These are phyloP conservation scores for Fusarium coffeatum DNA, from an alignment of 2,329 filamentous ascomycete species.

Conservation along the genomic window DNA sequence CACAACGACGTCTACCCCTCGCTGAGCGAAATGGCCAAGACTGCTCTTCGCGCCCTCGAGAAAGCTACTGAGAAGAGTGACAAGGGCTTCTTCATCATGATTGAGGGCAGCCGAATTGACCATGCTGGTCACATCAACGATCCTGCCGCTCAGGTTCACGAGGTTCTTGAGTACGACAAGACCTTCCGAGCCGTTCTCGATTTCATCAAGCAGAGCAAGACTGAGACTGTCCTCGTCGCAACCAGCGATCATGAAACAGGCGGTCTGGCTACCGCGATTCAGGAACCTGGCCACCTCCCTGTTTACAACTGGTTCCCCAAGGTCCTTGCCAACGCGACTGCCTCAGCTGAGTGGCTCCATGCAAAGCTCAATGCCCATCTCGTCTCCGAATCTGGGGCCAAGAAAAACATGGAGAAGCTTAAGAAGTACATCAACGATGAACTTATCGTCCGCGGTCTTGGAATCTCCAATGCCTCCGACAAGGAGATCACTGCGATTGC, in stretches of 20 bases:
- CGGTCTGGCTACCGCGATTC: conserved; percentile 83
- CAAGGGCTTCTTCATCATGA: conserved; percentile 98
- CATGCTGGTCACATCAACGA: conserved; percentile 92
- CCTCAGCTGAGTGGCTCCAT: conserved; percentile 78
- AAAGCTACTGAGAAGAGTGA: conserved; percentile 85
- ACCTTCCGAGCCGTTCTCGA: conserved; percentile 85
- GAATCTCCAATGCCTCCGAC: conserved; percentile 78
- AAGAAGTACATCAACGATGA: conserved; percentile 74
- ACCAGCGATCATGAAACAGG: conserved; percentile 98
- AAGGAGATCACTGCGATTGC: conserved; percentile 77
- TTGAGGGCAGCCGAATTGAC: conserved; percentile 95
- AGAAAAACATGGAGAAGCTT: conserved; percentile 55
- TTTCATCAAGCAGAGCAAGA: conserved; percentile 80
- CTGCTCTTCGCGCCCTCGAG: conserved; percentile 82
- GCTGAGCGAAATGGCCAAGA: conserved; percentile 88
- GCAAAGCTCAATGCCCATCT: conserved; percentile 72
- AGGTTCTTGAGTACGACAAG: conserved; percentile 95
- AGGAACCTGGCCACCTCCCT: conserved; percentile 64
- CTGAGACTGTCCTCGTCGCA: conserved; percentile 82
- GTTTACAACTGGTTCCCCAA: conserved; percentile 83
- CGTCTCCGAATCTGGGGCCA: conserved; percentile 49
- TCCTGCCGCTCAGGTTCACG: conserved; percentile 84
- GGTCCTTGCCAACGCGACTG: conserved; percentile 80
- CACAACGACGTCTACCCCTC: conserved; percentile 86
- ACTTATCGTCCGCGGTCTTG: conserved; percentile 77